A percentile compares a stretch with the other conserved stretches of the same genome.
Conservation (phyloP, 192 early-diverging fungal species). For the Pilaira anomala region DNA sequence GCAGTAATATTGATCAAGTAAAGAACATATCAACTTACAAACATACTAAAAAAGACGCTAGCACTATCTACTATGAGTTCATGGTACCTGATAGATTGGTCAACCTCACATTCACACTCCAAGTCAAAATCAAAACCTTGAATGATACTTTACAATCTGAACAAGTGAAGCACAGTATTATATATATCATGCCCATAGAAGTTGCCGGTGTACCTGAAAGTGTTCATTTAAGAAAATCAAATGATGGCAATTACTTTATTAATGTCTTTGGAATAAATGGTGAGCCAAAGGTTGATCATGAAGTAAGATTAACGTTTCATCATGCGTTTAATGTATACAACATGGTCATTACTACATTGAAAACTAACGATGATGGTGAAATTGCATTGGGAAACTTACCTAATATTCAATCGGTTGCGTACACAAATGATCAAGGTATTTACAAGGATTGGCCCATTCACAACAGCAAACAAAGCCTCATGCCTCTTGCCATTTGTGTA, state of each 20-base stretch:
- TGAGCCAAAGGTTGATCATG: constrained; percentile 27
- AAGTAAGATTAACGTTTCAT: constrained; percentile 26
- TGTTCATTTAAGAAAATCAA: not conserved
- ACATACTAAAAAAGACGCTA: constrained; percentile 18
- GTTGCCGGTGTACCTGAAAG: not conserved
- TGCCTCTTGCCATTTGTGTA: constrained; percentile 21
- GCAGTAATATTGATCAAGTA: constrained; percentile 14
- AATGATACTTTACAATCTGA: not conserved
- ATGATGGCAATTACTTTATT: constrained; percentile 29
- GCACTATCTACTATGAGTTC: constrained; percentile 30
- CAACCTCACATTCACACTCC: constrained; percentile 14
- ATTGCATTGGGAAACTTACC: constrained; percentile 33
- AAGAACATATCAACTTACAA: constrained; percentile 17
- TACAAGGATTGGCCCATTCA: not conserved
- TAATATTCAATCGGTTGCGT: not conserved
- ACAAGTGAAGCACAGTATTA: too few relatives aligned
- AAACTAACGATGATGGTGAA: constrained; percentile 37
- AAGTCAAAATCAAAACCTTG: constrained; percentile 35
- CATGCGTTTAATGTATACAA: constrained; percentile 12
- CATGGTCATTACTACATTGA: constrained; percentile 15
- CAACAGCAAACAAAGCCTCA: not conserved
- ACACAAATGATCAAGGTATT: not conserved
- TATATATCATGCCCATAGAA: too few relatives aligned
- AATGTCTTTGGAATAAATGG: constrained; percentile 44
- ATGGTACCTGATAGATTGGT: constrained; percentile 38